A percentile compares a stretch with the other conserved stretches of the same genome.
Conservation (phyloP, 306 rosid species). For the Ormosia emarginata region DNA sequence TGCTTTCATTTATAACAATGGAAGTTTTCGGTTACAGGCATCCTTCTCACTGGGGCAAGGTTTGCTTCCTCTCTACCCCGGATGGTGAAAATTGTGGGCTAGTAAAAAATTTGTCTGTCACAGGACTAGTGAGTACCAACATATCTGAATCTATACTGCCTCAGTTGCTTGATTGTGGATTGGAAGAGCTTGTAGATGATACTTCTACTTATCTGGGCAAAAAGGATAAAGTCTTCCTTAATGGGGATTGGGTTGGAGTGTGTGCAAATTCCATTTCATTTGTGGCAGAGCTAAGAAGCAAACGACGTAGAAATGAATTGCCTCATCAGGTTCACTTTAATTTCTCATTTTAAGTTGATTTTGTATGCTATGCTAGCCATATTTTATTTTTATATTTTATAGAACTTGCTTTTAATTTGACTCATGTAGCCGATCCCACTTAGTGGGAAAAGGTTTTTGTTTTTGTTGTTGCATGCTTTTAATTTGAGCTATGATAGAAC, state of each 20-base stretch:
- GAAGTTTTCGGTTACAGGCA: constrained; percentile 65
- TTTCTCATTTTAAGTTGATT: constrained; percentile 15
- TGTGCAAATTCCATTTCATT: constrained; percentile 64
- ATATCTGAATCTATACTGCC: constrained; percentile 39
- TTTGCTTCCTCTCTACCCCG: constrained; percentile 91
- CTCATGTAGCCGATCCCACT: not conserved
- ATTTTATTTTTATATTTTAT: not conserved
- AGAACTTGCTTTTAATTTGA: constrained; percentile 5
- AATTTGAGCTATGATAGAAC: no score
- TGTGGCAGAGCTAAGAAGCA: constrained; percentile 52
- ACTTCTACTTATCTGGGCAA: constrained; percentile 48
- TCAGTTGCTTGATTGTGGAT: constrained; percentile 55
- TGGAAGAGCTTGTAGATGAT: constrained; percentile 77
- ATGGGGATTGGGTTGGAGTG: constrained; percentile 94
- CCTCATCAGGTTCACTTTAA: constrained; percentile 66
- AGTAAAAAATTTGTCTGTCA: constrained; percentile 81
- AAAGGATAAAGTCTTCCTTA: constrained; percentile 67
- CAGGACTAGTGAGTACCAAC: constrained; percentile 76
- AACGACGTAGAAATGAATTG: constrained; percentile 56
- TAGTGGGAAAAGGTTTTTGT: not conserved
- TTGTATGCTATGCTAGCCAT: constrained; percentile 8
- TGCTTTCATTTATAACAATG: constrained; percentile 16
- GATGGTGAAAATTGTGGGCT: constrained; percentile 99
- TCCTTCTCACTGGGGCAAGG: constrained; percentile 99
- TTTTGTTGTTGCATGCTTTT: not conserved